These are phyloP conservation scores for Euphorbia pulcherrima DNA, from an alignment of 345 rosid species.

Conservation along the genomic window DNA sequence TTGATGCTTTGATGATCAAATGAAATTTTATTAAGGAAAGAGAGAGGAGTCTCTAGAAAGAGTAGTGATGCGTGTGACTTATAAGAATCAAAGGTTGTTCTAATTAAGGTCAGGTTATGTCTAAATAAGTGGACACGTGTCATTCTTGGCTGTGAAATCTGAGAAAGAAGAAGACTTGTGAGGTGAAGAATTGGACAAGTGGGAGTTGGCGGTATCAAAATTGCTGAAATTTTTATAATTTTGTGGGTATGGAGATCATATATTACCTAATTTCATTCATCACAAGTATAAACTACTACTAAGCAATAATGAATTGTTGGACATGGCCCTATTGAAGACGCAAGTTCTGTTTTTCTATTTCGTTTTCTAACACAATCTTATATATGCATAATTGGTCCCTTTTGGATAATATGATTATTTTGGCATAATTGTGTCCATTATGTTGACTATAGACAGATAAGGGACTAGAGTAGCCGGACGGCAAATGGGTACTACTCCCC, in stretches of 20 bases:
- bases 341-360: neutral
- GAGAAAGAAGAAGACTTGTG: slow-evolving; percentile 3
- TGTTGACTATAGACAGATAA: too few species aligned
- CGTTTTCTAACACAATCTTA: too few species aligned
- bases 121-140: slow-evolving; percentile 8
- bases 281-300: neutral
- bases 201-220: neutral
- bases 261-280: neutral
- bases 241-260: neutral
- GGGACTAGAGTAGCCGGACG: too few species aligned
- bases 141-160: slow-evolving; percentile 9
- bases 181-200: slow-evolving; percentile 20
- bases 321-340: neutral
- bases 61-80: neutral
- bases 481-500: too few species aligned
- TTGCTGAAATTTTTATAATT: neutral
- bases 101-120: slow-evolving; percentile 12
- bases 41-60: neutral
- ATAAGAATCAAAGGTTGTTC: slow-evolving; percentile 1
- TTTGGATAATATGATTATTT: too few species aligned
- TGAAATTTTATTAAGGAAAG: neutral
- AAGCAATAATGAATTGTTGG: neutral
- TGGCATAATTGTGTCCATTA: too few species aligned
- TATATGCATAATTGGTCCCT: too few species aligned
- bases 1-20: neutral